Evolutionary conservation across 306 rosid genomes (phyloP).

Genomic region (Canavalia gladiata): DNA sequence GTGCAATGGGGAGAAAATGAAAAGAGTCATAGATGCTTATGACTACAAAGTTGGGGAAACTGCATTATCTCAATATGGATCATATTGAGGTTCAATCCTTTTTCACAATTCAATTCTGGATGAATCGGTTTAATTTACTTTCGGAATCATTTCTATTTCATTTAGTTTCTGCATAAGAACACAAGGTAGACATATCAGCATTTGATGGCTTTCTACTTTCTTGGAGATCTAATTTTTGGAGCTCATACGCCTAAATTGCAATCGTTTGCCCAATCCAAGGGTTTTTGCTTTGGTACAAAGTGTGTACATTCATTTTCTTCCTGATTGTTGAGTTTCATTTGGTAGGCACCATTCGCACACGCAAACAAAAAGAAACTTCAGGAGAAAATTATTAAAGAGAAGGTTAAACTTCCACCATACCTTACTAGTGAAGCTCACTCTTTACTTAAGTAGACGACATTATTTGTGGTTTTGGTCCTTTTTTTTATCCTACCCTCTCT

Average conservation of each 20-base stretch:
- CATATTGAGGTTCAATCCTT: conserved; percentile 26
- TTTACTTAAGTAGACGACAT: conserved; percentile 67
- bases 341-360: conserved; percentile 92
- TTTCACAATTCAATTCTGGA: conserved; percentile 28
- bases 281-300: conserved; percentile 32
- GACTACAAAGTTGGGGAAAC: background rate
- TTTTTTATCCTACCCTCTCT: conserved; percentile 24
- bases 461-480: background rate
- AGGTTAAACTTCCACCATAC: conserved; percentile 81
- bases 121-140: conserved; percentile 29
- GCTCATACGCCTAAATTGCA: background rate
- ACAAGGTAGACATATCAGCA: conserved; percentile 6
- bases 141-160: conserved; percentile 30
- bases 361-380: conserved; percentile 91
- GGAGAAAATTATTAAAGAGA: conserved; percentile 91
- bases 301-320: background rate
- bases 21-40: conserved; percentile 5
- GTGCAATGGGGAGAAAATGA: conserved; percentile 9
- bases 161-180: conserved; percentile 13
- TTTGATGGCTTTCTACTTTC: background rate
- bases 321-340: conserved; percentile 32
- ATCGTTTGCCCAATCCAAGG: conserved; percentile 14
- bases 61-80: background rate
- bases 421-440: conserved; percentile 90
- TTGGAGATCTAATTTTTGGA: background rate